phyloP scores from a whole-genome alignment of 768 basidiomycete genomes.

The Tricholomella constricta region DNA sequence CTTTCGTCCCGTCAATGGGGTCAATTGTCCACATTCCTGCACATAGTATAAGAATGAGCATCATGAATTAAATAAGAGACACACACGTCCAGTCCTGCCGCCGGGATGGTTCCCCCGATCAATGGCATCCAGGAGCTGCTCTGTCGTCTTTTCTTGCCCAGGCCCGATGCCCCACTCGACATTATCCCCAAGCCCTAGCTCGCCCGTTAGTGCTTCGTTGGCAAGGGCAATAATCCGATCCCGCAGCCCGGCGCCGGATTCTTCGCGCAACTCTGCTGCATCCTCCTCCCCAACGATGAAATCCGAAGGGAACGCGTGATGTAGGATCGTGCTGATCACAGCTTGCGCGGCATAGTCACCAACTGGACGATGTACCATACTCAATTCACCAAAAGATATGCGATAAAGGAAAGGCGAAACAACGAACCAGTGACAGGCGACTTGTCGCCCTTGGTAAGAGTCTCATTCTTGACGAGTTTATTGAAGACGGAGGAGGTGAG shows the following conservation, averaged over 20 bases:
- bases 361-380: slow-evolving; percentile 46
- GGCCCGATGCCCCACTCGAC: slow-evolving; percentile 75
- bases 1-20: slow-evolving; percentile 93
- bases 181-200: slow-evolving; percentile 57
- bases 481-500: slow-evolving; percentile 87
- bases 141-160: slow-evolving; percentile 48
- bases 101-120: slow-evolving; percentile 81
- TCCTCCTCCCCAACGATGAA: slow-evolving; percentile 96
- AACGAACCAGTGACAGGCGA: slow-evolving; percentile 81
- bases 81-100: slow-evolving; percentile 72
- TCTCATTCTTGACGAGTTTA: slow-evolving; percentile 82
- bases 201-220: slow-evolving; percentile 69
- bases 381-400: neutral
- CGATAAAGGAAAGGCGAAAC: slow-evolving; percentile 42
- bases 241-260: slow-evolving; percentile 44
- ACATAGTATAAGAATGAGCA: neutral
- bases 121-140: slow-evolving; percentile 79
- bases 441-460: slow-evolving; percentile 88
- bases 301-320: slow-evolving; percentile 77
- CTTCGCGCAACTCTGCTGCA: slow-evolving; percentile 69
- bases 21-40: slow-evolving; percentile 86
- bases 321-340: slow-evolving; percentile 81
- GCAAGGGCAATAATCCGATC: slow-evolving; percentile 79
- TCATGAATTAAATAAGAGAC: neutral
- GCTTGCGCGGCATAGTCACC: slow-evolving; percentile 96